These are phyloP conservation scores for Oryza nivara DNA, from an alignment of 176 grass and related monocot species.

Conservation along the genomic window DNA sequence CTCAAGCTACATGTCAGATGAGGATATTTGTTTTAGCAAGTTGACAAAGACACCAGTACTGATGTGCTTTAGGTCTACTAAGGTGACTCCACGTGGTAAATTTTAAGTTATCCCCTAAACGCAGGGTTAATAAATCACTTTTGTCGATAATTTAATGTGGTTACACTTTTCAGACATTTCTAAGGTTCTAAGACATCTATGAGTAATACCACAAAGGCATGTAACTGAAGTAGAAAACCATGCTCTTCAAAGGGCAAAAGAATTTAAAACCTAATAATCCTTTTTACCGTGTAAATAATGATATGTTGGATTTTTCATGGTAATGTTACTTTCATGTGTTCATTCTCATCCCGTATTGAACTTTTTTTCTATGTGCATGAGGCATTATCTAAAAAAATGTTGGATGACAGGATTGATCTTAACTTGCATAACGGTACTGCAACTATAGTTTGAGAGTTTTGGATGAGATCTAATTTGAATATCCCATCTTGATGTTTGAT, in stretches of 20 bases:
- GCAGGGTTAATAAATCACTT: not conserved
- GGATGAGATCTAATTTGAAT: not conserved
- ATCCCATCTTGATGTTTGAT: not conserved
- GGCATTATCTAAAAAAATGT: too few species aligned
- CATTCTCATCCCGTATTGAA: not conserved
- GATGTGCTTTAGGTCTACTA: slow-evolving; percentile 2
- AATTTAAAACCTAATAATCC: slow-evolving; percentile 70
- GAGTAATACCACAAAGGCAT: slow-evolving; percentile 65
- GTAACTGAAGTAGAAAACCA: slow-evolving; percentile 69
- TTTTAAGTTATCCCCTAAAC: slow-evolving; percentile 39
- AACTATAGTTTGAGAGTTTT: not conserved
- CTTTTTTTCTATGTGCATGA: not conserved
- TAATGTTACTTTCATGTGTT: slow-evolving; percentile 44
- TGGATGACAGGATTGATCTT: not conserved
- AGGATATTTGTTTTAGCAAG: slow-evolving; percentile 28
- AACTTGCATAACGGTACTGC: not conserved
- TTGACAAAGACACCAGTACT: slow-evolving; percentile 29
- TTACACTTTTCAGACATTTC: slow-evolving; percentile 40
- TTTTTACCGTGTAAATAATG: slow-evolving; percentile 57
- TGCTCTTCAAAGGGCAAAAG: slow-evolving; percentile 58
- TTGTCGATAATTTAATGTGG: slow-evolving; percentile 35
- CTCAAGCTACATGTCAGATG: slow-evolving; percentile 25
- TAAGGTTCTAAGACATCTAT: slow-evolving; percentile 48
- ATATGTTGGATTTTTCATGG: slow-evolving; percentile 73
- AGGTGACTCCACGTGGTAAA: slow-evolving; percentile 42